Evolutionary conservation across 441 rosid species (phyloP).

Genomic region (Croton laevigatus): DNA sequence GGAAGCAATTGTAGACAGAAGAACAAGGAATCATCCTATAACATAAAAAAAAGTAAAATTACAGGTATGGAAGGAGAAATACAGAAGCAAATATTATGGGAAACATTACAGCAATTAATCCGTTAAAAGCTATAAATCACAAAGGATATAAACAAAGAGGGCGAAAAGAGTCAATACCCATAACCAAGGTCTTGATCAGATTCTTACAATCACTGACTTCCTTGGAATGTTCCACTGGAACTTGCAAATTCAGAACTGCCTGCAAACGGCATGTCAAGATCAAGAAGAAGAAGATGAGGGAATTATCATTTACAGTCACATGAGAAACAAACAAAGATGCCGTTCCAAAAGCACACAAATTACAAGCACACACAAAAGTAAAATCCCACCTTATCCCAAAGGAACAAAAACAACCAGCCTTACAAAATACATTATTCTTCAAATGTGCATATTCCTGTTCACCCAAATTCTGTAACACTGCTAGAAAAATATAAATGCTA

Average conservation of each 20-base stretch:
- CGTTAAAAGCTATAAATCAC: constrained; percentile 10
- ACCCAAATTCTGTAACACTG: background rate
- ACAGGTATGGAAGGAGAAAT: background rate
- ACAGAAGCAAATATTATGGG: background rate
- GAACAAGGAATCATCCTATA: background rate
- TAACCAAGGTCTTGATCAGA: constrained; percentile 95
- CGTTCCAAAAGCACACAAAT: background rate
- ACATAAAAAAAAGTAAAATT: background rate
- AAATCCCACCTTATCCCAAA: background rate
- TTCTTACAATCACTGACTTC: constrained; percentile 95
- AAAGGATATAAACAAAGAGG: constrained; percentile 15
- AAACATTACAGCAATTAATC: constrained; percentile 8
- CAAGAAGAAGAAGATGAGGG: background rate
- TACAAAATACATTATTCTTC: background rate
- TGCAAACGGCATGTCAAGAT: constrained; percentile 42
- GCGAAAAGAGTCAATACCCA: constrained; percentile 60
- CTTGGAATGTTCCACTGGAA: constrained; percentile 93
- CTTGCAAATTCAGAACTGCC: constrained; percentile 98
- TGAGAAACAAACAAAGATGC: background rate
- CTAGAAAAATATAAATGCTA: background rate
- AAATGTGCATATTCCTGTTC: background rate
- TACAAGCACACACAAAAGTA: background rate
- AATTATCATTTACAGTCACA: background rate
- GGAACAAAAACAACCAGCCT: background rate
- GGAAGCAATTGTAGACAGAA: background rate